Conservation (phyloP, 345 rosid species). For the Populus euphratica region DNA sequence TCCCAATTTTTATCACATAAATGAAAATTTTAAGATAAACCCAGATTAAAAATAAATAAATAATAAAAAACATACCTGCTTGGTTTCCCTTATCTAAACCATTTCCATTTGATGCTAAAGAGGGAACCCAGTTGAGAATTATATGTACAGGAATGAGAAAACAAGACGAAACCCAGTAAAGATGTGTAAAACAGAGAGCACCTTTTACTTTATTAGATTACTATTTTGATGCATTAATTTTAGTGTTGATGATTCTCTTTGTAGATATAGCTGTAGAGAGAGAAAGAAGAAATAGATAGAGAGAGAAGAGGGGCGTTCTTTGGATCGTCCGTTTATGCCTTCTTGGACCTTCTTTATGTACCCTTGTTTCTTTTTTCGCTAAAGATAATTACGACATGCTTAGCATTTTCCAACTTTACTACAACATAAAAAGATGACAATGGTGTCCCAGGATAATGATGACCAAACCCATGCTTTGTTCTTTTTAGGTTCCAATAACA, state of each 20-base stretch:
- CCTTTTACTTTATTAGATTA: conserved; percentile 7
- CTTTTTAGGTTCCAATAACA: background rate
- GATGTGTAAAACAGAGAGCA: conserved; percentile 11
- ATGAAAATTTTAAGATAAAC: conserved; percentile 4
- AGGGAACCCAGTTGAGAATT: conserved; percentile 21
- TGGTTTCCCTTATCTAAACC: conserved; percentile 38
- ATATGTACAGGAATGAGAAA: background rate
- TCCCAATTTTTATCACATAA: conserved; percentile 1
- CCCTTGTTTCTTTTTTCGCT: background rate
- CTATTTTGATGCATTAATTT: background rate
- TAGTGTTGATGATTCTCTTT: background rate
- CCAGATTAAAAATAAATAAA: background rate
- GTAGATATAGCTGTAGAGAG: background rate
- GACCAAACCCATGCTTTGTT: background rate
- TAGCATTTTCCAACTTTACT: background rate
- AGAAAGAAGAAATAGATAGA: background rate
- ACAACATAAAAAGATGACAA: background rate
- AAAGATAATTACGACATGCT: background rate
- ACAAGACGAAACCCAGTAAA: conserved; percentile 9
- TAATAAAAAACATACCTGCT: conserved; percentile 11
- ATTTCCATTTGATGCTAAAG: conserved; percentile 34
- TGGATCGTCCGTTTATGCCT: conserved; percentile 43
- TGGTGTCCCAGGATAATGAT: background rate
- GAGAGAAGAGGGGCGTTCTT: conserved; percentile 18
- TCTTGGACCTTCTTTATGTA: conserved; percentile 25